Evolutionary conservation across 805 yeast genomes (phyloP), one percentile per base, ranked within the genome.

Genomic region (Schwanniomyces vanrijiae): DNA sequence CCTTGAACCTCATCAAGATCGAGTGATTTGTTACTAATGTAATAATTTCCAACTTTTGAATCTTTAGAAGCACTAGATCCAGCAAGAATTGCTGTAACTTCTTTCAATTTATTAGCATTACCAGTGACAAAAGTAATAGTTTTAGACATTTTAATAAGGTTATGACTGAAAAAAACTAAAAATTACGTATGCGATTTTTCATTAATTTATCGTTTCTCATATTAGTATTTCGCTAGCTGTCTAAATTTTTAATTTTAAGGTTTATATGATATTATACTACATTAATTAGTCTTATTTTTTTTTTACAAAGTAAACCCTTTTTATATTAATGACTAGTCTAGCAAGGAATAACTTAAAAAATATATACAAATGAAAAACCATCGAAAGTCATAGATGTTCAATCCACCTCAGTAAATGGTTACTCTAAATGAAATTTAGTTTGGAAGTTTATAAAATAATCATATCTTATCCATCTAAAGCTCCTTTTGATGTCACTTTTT

Each of bases 1-100:
- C 97, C 99, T 68, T 94, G 99, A 40, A 94, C 67, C 69, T 94
- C 99, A 43, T 85, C 94, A 16, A 94, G 72, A 61, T 94, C 99
- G 26, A 95, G 62, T 26, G 83, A 74, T 50, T 79, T 68, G 66
- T 87, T 90, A 19, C 73, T 71, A 47, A 94, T 77, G 31, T 59
- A 65, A 63, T 58, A 79, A 16, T 70, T 65, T 4, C 85, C 86
- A 14, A 81, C 80, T 42, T 55, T 58, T 19, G 62, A 51, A 11
- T 35, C 44, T 11, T 55, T 56, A 24, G 46, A 55, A 18, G 70
- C 59, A 10, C 46, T 66, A 18, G 52, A 62, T 24, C 61, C 54
- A 1, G 83, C 69, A 7, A 92, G 78, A 44, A 92, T 86, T 45
- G 86, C 83, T 51, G 84, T 77, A 19, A 92, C 96, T 66, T 92